phyloP scores from a whole-genome alignment of 768 basidiomycete species.

The Leccinum boreale region DNA sequence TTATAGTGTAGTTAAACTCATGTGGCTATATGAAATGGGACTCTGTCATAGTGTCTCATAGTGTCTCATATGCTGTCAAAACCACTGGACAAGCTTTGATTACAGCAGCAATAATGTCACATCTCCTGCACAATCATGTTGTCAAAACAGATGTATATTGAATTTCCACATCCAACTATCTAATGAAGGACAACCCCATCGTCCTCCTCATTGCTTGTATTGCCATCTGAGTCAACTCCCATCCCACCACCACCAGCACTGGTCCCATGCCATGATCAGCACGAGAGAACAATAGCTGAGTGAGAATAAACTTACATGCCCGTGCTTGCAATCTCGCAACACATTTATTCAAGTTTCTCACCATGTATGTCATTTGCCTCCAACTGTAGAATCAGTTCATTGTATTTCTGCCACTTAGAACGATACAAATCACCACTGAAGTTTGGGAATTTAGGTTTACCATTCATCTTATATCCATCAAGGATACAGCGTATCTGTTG shows the following conservation, averaged over 20 bases:
- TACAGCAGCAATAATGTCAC: too few species aligned
- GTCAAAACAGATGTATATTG: too few species aligned
- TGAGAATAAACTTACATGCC: neutral
- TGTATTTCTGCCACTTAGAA: neutral
- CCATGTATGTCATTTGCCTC: neutral
- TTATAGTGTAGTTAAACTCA: too few species aligned
- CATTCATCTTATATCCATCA: neutral
- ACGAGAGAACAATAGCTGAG: neutral
- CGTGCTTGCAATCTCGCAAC: neutral
- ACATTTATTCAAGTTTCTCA: neutral
- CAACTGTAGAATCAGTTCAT: neutral
- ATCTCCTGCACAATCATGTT: too few species aligned
- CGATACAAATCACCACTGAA: neutral
- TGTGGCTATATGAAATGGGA: too few species aligned
- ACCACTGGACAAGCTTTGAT: too few species aligned
- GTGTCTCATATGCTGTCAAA: too few species aligned
- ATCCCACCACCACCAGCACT: neutral
- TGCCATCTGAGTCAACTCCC: too few species aligned
- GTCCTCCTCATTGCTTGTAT: neutral
- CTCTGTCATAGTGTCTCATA: too few species aligned
- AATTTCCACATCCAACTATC: too few species aligned
- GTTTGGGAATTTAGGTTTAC: neutral
- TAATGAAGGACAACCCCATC: neutral
- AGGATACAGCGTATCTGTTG: neutral
- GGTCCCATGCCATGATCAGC: too few species aligned